These are phyloP conservation scores for Ophiorrhiza pumila DNA, from an alignment of 257 asterid genomes.

Conservation along the genomic window DNA sequence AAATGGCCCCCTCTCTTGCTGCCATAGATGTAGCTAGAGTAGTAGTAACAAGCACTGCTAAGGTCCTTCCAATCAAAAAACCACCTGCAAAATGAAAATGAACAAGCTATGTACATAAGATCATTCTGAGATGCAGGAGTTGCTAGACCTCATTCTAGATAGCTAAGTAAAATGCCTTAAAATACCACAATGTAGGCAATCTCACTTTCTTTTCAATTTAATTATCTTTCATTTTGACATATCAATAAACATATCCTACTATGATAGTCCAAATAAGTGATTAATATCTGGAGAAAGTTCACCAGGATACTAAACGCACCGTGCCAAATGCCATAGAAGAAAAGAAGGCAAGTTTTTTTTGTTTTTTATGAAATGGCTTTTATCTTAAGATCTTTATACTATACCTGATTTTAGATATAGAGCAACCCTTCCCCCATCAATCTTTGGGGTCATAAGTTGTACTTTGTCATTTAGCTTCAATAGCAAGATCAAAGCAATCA, in stretches of 20 bases:
- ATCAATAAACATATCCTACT: not conserved
- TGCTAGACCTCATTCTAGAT: not conserved
- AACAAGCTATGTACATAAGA: slow-evolving; percentile 11
- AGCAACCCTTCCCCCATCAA: slow-evolving; percentile 60
- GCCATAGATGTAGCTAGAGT: slow-evolving; percentile 93
- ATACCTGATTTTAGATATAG: slow-evolving; percentile 81
- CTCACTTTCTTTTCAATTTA: not conserved
- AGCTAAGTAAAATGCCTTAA: not conserved
- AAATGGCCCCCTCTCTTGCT: slow-evolving; percentile 71
- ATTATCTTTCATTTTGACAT: not conserved
- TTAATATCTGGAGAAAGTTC: not conserved
- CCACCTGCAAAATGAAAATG: slow-evolving; percentile 54
- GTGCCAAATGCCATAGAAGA: not conserved
- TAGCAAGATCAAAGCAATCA: slow-evolving; percentile 74
- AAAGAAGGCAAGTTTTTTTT: not conserved
- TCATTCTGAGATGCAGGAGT: not conserved
- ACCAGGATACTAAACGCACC: not conserved
- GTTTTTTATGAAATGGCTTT: not conserved
- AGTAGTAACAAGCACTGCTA: slow-evolving; percentile 71
- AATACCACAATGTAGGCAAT: not conserved
- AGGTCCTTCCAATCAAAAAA: slow-evolving; percentile 71
- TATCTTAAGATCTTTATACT: slow-evolving; percentile 9
- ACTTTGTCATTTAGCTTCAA: slow-evolving; percentile 73
- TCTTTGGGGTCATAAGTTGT: slow-evolving; percentile 56
- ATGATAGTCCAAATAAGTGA: not conserved